Evolutionary conservation across 768 basidiomycete species (phyloP).

Genomic region (Glaciozyma martinii): DNA sequence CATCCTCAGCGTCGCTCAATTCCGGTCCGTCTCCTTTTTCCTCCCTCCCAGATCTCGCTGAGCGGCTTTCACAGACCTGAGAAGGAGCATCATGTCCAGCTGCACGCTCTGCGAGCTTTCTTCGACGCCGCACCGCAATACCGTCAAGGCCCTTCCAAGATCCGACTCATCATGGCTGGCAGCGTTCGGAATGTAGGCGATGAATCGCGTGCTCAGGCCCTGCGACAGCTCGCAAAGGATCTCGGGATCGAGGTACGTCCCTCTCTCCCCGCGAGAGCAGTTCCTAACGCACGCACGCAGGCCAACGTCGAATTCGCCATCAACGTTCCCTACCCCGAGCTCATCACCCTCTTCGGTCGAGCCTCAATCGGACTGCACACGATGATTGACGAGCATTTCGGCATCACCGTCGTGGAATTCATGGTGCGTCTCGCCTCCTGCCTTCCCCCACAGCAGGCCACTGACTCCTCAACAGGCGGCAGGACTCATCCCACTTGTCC

Average conservation of each 20-base stretch:
- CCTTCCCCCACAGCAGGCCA: too few species aligned
- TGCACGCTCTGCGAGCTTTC: constrained; percentile 58
- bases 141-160: constrained; percentile 33
- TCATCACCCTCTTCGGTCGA: constrained; percentile 61
- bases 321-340: constrained; percentile 66
- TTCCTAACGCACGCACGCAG: constrained; percentile 42
- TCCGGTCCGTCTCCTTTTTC: constrained; percentile 51
- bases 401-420: constrained; percentile 94
- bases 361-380: constrained; percentile 84
- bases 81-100: constrained; percentile 79
- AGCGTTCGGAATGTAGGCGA: constrained; percentile 75
- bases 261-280: background rate
- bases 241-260: constrained; percentile 56
- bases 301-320: constrained; percentile 64
- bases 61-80: constrained; percentile 57
- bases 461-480: constrained; percentile 63
- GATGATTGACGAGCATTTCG: constrained; percentile 98
- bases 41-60: background rate
- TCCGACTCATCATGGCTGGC: constrained; percentile 69
- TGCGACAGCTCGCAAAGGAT: constrained; percentile 54
- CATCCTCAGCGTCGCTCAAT: constrained; percentile 84
- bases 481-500: constrained; percentile 80
- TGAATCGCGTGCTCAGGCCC: constrained; percentile 54
- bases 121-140: constrained; percentile 56
- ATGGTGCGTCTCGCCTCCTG: constrained; percentile 60